These are phyloP conservation scores for Apiospora sp. DNA, from an alignment of 2,329 filamentous ascomycete species.

Conservation along the genomic window DNA sequence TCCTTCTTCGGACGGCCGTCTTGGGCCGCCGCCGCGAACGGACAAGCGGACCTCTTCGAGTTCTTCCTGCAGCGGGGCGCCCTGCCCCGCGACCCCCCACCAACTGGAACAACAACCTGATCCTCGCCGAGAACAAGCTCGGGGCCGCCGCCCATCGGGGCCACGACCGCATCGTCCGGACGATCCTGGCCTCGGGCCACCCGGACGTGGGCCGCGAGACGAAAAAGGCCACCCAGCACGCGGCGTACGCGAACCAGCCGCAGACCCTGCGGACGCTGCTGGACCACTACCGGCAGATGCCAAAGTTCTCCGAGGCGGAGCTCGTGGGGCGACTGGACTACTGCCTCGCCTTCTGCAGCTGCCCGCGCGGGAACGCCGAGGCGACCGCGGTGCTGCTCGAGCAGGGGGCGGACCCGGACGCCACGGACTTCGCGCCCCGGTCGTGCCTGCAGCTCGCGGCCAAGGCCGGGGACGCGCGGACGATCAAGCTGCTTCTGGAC, in stretches of 20 bases:
- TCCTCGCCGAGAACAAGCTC: not conserved
- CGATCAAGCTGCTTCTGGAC: not conserved
- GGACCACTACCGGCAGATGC: not conserved
- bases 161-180: conserved; percentile 9
- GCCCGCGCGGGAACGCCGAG: not conserved
- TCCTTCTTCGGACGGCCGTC: not conserved
- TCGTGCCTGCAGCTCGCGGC: conserved; percentile 11
- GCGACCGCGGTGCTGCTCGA: not conserved
- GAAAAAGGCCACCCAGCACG: not conserved
- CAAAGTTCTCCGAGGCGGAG: not conserved
- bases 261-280: not conserved
- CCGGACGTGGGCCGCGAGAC: no score
- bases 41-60: not conserved
- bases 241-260: not conserved
- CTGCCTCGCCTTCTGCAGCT: not conserved
- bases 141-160: not conserved
- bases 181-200: not conserved
- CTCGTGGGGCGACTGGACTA: not conserved
- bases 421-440: not conserved
- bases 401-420: not conserved
- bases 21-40: not conserved
- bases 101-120: not conserved
- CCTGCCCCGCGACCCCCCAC: not conserved
- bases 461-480: not conserved
- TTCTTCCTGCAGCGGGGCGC: not conserved